Evolutionary conservation across 495 filamentous ascomycete species (phyloP).

Genomic region (Lophium mytilinum): DNA sequence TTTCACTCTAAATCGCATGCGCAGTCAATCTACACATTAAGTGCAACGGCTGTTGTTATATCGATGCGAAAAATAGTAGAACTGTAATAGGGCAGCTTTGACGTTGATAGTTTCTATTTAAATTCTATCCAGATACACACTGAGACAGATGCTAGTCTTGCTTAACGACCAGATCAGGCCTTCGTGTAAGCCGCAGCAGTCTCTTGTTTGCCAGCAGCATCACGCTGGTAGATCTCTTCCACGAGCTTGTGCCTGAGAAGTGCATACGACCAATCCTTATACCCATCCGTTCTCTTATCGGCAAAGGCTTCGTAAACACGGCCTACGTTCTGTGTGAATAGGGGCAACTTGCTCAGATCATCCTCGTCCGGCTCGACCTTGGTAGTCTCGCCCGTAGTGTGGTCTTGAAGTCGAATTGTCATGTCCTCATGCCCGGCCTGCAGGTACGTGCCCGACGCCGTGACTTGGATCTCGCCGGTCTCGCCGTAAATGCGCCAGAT

Average conservation of each 20-base stretch:
- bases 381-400: slow-evolving; percentile 30
- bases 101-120: no score
- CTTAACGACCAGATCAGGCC: not conserved
- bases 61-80: no score
- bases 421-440: slow-evolving; percentile 19
- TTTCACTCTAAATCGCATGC: no score
- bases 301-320: slow-evolving; percentile 46
- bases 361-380: slow-evolving; percentile 38
- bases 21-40: no score
- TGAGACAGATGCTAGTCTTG: no score
- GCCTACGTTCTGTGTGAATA: slow-evolving; percentile 37
- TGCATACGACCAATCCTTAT: slow-evolving; percentile 38
- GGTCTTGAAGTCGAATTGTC: slow-evolving; percentile 39
- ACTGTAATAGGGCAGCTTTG: no score
- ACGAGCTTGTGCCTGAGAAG: slow-evolving; percentile 33
- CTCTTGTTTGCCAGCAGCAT: not conserved
- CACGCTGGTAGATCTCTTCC: slow-evolving; percentile 21
- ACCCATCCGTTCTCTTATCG: slow-evolving; percentile 27
- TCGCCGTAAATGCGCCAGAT: slow-evolving; percentile 49
- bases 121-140: no score
- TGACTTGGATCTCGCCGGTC: slow-evolving; percentile 47
- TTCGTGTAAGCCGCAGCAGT: not conserved
- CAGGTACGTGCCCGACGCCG: slow-evolving; percentile 31
- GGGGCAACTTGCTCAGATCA: slow-evolving; percentile 28
- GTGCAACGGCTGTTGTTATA: no score